Conservation (phyloP, 1,139 yeast species). For the Lodderomyces jiufengensis region DNA sequence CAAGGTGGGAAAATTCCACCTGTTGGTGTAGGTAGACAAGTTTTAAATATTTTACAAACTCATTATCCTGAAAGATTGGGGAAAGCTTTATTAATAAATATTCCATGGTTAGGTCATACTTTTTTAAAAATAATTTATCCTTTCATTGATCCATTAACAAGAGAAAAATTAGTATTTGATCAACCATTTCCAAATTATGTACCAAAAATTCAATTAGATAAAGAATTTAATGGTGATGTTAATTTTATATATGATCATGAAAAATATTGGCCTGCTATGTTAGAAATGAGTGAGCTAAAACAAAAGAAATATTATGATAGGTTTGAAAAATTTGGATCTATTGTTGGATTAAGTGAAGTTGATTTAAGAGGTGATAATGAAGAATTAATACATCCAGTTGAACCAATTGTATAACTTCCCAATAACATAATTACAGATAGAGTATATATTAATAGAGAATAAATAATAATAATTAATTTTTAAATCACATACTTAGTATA, state of each 20-base stretch:
- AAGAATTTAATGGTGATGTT: constrained; percentile 42
- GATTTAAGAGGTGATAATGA: constrained; percentile 66
- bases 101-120: constrained; percentile 48
- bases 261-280: constrained; percentile 43
- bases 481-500: not conserved
- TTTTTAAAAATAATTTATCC: constrained; percentile 47
- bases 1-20: constrained; percentile 76
- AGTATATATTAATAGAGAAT: no score
- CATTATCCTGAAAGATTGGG: constrained; percentile 51
- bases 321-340: constrained; percentile 37
- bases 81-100: constrained; percentile 44
- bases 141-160: constrained; percentile 47
- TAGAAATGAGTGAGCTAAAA: constrained; percentile 36
- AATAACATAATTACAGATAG: no score
- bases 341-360: constrained; percentile 53
- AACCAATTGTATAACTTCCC: constrained; percentile 16
- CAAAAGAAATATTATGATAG: constrained; percentile 33
- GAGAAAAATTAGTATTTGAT: constrained; percentile 48
- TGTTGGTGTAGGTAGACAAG: constrained; percentile 70
- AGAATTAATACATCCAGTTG: constrained; percentile 34
- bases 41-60: constrained; percentile 63
- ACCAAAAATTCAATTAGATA: constrained; percentile 44
- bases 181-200: constrained; percentile 46
- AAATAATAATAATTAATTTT: not conserved
- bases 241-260: constrained; percentile 43